Evolutionary conservation across 2,329 filamentous ascomycete genomes (phyloP), one percentile per base, ranked within the genome.

Genomic region (Knoxdaviesia capensis): DNA sequence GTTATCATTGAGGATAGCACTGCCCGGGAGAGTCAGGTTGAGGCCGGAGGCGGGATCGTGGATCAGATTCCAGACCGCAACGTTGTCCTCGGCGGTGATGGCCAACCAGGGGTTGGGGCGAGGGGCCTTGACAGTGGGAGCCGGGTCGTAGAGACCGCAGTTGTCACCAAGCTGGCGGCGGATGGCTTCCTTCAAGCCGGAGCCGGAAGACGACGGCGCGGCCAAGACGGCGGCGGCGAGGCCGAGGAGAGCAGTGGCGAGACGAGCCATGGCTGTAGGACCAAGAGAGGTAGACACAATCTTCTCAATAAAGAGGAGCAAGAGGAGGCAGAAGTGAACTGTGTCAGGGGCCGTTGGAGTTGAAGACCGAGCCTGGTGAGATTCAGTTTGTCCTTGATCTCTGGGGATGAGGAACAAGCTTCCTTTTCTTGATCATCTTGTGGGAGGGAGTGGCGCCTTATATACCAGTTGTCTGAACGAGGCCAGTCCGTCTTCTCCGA

Each of bases 1-100:
- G 50, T 68, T 69, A 48, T 68, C 62, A 2, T 57, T 61, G 6
- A 58, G 47, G 5, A 48, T 53, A 6, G 62, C 60, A 6, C 53
- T 47, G 3, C 47, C 51, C 1, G 60, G 58, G 6, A 53, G 39
- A 0, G 64, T 68, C 43, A 68, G 51, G 48, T 69, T 68, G 38
- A 69, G 51, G 2, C 60, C 61, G 8, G 54, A 52, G 1, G 50
- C 48, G 7, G 58, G 57, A 38, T 60, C 56, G 43, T 62, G 60
- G 6, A 66, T 53, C 29, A 63, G 52, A 32, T 60, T 58, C 54
- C 59, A 64, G 10, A 68, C 59, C 3, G 59, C 59, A 0, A 58
- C 41, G 42, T 59, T 62, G 39, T 68, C 64, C 30, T 60, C 54
- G 0, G 55, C 44, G 2, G 59, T 55, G 43, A 69, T 61, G 5